Base-by-base conservation (phyloP, 345 rosid species). In the Populus euphratica region DNA sequence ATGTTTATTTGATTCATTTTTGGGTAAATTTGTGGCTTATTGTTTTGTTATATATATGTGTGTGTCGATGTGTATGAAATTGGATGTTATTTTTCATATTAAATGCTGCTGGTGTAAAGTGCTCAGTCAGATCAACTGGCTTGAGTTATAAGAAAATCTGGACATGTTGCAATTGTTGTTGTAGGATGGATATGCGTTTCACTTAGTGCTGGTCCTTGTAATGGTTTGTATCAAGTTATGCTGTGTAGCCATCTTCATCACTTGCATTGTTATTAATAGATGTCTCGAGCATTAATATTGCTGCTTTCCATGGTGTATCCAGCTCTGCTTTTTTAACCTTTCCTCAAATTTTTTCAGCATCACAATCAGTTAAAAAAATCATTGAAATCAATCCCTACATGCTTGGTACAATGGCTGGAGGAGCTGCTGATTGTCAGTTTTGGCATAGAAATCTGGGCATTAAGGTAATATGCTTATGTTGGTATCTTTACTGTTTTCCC, bases 331-430 rank as follows among this genome's bases (percentile, higher is more conserved):
- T 12, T 23, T 62, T 17, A 35, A 33, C 35, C 33, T 17, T n/a
- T 74, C 11, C 64, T 75, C 11, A 1, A 17, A 54, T 49, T 50
- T 76, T 75, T 76, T 65, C 88, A 94, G 97, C 98, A 61, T 92
- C 98, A 18, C 97, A 91, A 52, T 91, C 97, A 0, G 98, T 92
- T 85, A 94, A 94, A 85, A 94, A 94, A 79, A 94, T 94, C 86
- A 94, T 94, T 80, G 98, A 94, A 84, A 94, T 94, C 75, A 94
- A 94, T 76, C 98, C 98, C 23, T 88, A 94, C 70, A 91, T 94
- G 98, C 94, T 91, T 64, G 98, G 98, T 25, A 94, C 96, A 27
- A 94, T 94, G 97, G 98, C 97, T 82, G 98, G 98, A 80, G 98
- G 98, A 76, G 98, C 96, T 85, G 98, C 98, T 78, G 97, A 94